phyloP scores from a whole-genome alignment of 139 green algal genomes.

The Micractinium conductrix region DNA sequence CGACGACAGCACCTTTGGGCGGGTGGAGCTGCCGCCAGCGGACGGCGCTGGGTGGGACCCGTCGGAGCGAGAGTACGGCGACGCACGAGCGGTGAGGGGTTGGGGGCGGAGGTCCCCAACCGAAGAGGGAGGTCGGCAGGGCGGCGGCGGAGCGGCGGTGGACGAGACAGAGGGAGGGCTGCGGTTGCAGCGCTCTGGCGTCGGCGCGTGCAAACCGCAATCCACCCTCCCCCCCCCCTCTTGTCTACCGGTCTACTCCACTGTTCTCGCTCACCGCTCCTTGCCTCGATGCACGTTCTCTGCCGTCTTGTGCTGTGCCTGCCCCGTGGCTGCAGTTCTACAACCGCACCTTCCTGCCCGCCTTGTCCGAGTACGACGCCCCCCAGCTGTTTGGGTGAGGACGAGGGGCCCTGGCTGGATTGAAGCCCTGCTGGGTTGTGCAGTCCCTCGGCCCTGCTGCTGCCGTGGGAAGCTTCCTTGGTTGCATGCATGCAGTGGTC shows the following conservation, averaged over 20 bases:
- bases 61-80: conserved; percentile 7
- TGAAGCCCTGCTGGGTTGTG: too few species aligned
- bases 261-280: not conserved
- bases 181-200: too few species aligned
- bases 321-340: conserved; percentile 32
- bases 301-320: not conserved
- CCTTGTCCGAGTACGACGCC: not conserved
- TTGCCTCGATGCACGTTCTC: too few species aligned
- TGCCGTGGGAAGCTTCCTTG: too few species aligned
- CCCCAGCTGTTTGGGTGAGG: conserved; percentile 10
- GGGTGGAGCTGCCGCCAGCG: conserved; percentile 13
- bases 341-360: conserved; percentile 35
- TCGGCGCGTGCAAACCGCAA: too few species aligned
- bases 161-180: not conserved
- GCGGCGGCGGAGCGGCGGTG: not conserved
- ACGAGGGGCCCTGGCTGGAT: too few species aligned
- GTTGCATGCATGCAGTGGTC: too few species aligned
- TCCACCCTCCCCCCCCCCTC: too few species aligned
- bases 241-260: not conserved
- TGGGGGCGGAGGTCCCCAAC: not conserved
- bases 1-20: conserved; percentile 4
- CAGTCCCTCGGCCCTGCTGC: too few species aligned
- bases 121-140: conserved; percentile 1
- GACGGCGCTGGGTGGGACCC: not conserved
- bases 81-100: not conserved